phyloP scores from a whole-genome alignment of 2,329 filamentous ascomycete species.

The Claviceps sp. region DNA sequence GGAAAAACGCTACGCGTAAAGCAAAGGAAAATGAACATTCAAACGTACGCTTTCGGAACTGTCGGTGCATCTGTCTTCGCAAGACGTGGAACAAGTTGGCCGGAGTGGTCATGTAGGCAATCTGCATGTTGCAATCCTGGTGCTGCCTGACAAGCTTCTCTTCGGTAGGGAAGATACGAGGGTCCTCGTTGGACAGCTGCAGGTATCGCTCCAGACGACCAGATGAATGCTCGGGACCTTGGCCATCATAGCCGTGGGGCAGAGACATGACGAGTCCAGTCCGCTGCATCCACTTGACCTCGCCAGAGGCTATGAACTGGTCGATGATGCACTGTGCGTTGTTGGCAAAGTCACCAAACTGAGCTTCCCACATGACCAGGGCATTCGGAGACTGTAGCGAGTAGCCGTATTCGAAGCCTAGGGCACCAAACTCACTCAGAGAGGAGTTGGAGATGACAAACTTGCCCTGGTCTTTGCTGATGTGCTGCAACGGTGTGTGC shows the following conservation, averaged over 20 bases:
- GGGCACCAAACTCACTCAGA: conserved; percentile 52
- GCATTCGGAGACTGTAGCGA: conserved; percentile 93
- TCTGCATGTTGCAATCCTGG: conserved; percentile 99
- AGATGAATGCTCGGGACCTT: conserved; percentile 96
- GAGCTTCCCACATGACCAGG: conserved; percentile 97
- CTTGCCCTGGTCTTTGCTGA: conserved; percentile 82
- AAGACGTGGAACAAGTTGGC: conserved; percentile 94
- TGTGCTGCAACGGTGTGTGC: conserved; percentile 81
- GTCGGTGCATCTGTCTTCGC: conserved; percentile 93
- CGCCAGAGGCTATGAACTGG: conserved; percentile 94
- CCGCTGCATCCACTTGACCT: conserved; percentile 97
- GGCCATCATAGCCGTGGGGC: conserved; percentile 94
- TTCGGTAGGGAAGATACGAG: conserved; percentile 73
- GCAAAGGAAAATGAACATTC: not conserved
- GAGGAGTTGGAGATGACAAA: conserved; percentile 98
- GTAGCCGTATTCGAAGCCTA: conserved; percentile 98
- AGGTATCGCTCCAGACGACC: conserved; percentile 94
- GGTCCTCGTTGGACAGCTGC: conserved; percentile 94
- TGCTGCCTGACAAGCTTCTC: conserved; percentile 94
- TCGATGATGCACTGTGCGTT: conserved; percentile 98
- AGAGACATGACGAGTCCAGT: conserved; percentile 93
- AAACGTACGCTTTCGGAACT: conserved; percentile 87
- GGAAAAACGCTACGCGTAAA: not conserved
- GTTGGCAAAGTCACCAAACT: conserved; percentile 99
- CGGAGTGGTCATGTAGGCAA: conserved; percentile 93